These are phyloP conservation scores for Eimeria maxima DNA, from an alignment of 169 alveolate genomes.

Conservation along the genomic window DNA sequence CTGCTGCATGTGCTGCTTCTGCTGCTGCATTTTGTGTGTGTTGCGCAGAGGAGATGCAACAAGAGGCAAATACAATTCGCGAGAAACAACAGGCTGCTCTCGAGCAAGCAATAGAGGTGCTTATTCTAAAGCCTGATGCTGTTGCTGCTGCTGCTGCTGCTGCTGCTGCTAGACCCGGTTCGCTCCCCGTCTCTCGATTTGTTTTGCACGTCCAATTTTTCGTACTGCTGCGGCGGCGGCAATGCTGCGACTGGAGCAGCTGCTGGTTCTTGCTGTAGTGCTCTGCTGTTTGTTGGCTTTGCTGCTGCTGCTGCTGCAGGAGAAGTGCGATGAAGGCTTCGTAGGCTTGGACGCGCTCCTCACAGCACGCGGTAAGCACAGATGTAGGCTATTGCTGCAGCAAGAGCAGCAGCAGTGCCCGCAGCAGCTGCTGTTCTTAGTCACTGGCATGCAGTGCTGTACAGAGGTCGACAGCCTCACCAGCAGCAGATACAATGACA, in stretches of 20 bases:
- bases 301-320: constrained; percentile 47
- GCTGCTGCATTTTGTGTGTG: neutral
- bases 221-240: constrained; percentile 1
- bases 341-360: constrained; percentile 47
- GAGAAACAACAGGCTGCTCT: constrained; percentile 30
- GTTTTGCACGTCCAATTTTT: neutral
- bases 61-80: constrained; percentile 26
- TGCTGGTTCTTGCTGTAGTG: neutral
- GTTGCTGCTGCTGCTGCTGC: constrained; percentile 8
- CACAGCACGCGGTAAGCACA: constrained; percentile 3
- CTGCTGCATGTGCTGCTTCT: neutral
- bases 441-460: neutral
- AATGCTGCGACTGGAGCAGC: neutral
- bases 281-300: neutral
- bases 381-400: neutral
- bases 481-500: neutral
- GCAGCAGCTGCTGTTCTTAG: neutral
- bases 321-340: constrained; percentile 59
- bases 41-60: constrained; percentile 39
- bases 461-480: neutral
- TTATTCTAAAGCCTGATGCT: too few species aligned
- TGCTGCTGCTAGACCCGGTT: neutral
- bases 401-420: neutral
- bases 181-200: neutral
- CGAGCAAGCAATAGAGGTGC: constrained; percentile 39